These are phyloP conservation scores for Acanthamoeba healyi DNA, from an alignment of 208 protist genomes.

Conservation along the genomic window DNA sequence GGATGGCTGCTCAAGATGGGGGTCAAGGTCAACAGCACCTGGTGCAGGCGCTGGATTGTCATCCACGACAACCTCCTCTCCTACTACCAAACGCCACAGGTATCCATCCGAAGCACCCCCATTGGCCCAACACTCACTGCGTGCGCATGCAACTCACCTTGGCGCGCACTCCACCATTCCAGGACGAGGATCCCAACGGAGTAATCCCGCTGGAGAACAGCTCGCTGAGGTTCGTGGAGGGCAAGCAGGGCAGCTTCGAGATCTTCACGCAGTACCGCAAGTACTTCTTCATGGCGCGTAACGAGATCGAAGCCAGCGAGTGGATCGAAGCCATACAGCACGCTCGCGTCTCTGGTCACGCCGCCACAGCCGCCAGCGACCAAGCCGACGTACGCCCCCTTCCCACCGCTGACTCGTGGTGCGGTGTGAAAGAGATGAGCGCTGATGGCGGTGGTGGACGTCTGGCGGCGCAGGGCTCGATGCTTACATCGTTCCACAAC, in stretches of 20 bases:
- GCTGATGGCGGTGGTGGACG: no score
- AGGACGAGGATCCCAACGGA: slow-evolving; percentile 35
- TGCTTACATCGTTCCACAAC: slow-evolving; percentile 2
- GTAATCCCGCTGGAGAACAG: slow-evolving; percentile 52
- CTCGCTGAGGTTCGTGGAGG: neutral
- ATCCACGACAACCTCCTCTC: slow-evolving; percentile 19
- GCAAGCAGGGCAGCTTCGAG: slow-evolving; percentile 12
- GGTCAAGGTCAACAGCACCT: slow-evolving; percentile 54
- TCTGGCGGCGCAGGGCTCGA: neutral
- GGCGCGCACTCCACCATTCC: neutral
- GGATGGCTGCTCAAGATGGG: slow-evolving; percentile 40
- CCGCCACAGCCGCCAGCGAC: neutral
- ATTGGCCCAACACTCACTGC: no score
- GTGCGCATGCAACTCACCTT: no score
- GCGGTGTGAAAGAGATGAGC: no score
- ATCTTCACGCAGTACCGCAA: slow-evolving; percentile 61
- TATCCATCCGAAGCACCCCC: neutral
- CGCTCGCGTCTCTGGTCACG: neutral
- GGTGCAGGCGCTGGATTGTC: slow-evolving; percentile 28
- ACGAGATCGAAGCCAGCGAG: slow-evolving; percentile 56
- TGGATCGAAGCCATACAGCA: slow-evolving; percentile 63
- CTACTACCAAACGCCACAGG: slow-evolving; percentile 47
- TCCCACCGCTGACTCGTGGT: no score
- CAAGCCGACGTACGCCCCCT: neutral
- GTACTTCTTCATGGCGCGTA: slow-evolving; percentile 52